These are phyloP conservation scores for Echites panduratus DNA, from an alignment of 257 asterid genomes.

Conservation along the genomic window DNA sequence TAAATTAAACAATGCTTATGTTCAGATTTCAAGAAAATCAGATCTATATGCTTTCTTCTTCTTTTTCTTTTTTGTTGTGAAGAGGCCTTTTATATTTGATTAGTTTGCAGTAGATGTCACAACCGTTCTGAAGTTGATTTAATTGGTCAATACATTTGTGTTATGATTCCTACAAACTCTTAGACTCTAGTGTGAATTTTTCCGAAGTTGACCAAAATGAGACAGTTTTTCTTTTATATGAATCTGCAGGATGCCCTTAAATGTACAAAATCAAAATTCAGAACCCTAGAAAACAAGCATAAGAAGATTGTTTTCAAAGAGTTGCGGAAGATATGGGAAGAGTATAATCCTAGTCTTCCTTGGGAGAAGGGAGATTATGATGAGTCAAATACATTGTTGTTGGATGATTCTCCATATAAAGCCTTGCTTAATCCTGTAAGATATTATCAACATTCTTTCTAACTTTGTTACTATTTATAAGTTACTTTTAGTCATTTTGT, in stretches of 20 bases:
- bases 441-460: constrained; percentile 7
- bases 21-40: not conserved
- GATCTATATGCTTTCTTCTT: not conserved
- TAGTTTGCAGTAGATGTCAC: not conserved
- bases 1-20: not conserved
- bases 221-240: constrained; percentile 8
- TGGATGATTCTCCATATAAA: constrained; percentile 98
- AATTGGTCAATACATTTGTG: not conserved
- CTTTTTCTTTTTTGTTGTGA: not conserved
- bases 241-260: constrained; percentile 66
- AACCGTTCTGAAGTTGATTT: not conserved
- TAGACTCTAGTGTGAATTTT: not conserved
- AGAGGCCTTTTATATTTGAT: not conserved
- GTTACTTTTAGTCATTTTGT: too few species aligned
- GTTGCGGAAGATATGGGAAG: constrained; percentile 70
- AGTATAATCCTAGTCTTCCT: constrained; percentile 42
- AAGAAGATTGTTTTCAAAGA: constrained; percentile 90
- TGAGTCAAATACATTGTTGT: constrained; percentile 70
- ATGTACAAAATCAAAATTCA: constrained; percentile 58
- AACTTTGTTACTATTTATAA: too few species aligned
- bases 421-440: constrained; percentile 93
- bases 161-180: not conserved
- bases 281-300: constrained; percentile 58
- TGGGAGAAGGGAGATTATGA: constrained; percentile 78
- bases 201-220: not conserved